Conservation (phyloP, 352 stramenopile genomes). For the Globisporangium irregulare region DNA sequence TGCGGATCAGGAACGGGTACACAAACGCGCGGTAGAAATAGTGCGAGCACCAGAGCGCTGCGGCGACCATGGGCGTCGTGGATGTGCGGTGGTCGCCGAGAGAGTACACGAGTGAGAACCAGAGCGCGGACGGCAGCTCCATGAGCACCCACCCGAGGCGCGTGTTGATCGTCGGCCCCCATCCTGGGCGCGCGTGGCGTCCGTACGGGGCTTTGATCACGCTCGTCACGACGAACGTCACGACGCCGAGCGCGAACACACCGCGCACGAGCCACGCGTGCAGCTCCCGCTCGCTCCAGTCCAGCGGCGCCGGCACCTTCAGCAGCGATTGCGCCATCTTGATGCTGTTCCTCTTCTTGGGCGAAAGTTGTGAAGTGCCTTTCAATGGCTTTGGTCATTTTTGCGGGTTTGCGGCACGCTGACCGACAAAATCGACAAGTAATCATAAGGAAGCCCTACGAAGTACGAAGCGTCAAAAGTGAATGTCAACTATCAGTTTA, state of each 20-base stretch:
- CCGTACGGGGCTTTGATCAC: slow-evolving; percentile 67
- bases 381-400: not conserved
- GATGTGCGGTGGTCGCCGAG: slow-evolving; percentile 35
- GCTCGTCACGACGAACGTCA: slow-evolving; percentile 48
- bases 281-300: slow-evolving; percentile 37
- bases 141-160: slow-evolving; percentile 71
- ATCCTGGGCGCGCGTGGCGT: slow-evolving; percentile 45
- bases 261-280: slow-evolving; percentile 49
- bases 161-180: slow-evolving; percentile 52
- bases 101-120: slow-evolving; percentile 48
- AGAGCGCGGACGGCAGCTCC: slow-evolving; percentile 65
- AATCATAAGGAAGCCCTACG: not conserved
- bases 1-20: slow-evolving; percentile 69
- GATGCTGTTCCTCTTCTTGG: not conserved
- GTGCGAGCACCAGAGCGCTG: slow-evolving; percentile 54
- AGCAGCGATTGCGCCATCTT: not conserved
- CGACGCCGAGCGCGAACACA: slow-evolving; percentile 49
- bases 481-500: too few relatives aligned
- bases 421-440: not conserved
- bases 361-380: too few relatives aligned
- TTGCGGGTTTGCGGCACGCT: not conserved
- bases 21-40: slow-evolving; percentile 71
- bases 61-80: slow-evolving; percentile 43
- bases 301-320: slow-evolving; percentile 16
- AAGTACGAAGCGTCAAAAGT: not conserved